Conservation (phyloP, 805 yeast genomes). For the Citeromyces matritensis region DNA sequence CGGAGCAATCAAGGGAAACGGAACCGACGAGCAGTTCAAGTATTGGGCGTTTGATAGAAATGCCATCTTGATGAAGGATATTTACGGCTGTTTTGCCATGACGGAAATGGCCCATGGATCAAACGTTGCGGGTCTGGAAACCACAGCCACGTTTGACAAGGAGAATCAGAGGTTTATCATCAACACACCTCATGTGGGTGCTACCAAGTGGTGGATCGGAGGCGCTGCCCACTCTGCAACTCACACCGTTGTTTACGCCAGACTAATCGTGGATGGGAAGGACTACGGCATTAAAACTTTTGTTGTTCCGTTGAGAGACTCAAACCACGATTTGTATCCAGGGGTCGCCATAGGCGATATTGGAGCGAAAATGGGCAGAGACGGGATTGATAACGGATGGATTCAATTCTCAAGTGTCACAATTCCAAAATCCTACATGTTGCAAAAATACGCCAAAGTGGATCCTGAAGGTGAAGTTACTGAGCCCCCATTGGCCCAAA, state of each 20-base stretch:
- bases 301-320: slow-evolving; percentile 79
- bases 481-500: slow-evolving; percentile 76
- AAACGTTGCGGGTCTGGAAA: slow-evolving; percentile 84
- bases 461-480: slow-evolving; percentile 46
- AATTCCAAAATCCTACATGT: slow-evolving; percentile 74
- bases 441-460: slow-evolving; percentile 66
- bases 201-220: slow-evolving; percentile 98
- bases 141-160: slow-evolving; percentile 73
- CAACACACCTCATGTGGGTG: slow-evolving; percentile 81
- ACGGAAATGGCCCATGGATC: slow-evolving; percentile 91
- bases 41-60: slow-evolving; percentile 74
- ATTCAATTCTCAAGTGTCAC: slow-evolving; percentile 76
- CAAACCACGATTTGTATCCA: slow-evolving; percentile 54
- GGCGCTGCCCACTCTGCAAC: slow-evolving; percentile 95
- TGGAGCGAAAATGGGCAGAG: slow-evolving; percentile 92
- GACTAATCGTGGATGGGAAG: slow-evolving; percentile 65
- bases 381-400: slow-evolving; percentile 96
- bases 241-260: slow-evolving; percentile 74
- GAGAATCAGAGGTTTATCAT: slow-evolving; percentile 53
- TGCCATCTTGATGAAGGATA: slow-evolving; percentile 38
- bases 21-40: slow-evolving; percentile 67
- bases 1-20: slow-evolving; percentile 73
- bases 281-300: slow-evolving; percentile 91
- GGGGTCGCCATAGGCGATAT: slow-evolving; percentile 85
- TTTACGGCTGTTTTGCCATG: slow-evolving; percentile 87